Evolutionary conservation across 2,329 filamentous ascomycete species (phyloP), one percentile per base, ranked within the genome.

Genomic region (Claviceps cyperi): DNA sequence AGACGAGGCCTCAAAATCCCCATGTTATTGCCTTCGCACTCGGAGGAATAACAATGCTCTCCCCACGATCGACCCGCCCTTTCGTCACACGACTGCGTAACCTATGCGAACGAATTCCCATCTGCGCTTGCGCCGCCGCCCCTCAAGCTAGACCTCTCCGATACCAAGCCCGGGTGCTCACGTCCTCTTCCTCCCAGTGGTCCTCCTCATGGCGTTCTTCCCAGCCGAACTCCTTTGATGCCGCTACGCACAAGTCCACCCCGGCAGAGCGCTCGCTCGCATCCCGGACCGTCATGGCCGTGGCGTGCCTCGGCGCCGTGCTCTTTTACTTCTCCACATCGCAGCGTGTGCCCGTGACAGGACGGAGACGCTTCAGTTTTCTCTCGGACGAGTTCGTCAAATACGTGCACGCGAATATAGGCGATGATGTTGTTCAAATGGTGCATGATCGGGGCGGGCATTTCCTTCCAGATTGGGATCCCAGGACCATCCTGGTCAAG

Each of bases 341-440:
- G 41, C 82, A 91, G 63, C 76, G 75, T 35, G 84, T 90, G 14
- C 84, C 85, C 2, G 75, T 88, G 6, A 84, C 80, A 5, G 82
- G 83, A 0, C 77, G 86, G 8, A 72, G 72, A 58, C 76, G 86
- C 37, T 91, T 91, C 74, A 90, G 89, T 63, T 69, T 71, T 21
- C 63, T 71, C 5, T 80, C 86, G 49, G 71, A 75, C 46, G 63
- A 72, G 50, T 70, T 80, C 59, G 80, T 81, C 58, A 66, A 74
- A 53, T 66, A 74, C 50, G 52, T 58, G 19, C 56, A 64, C 43
- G 50, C 55, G 24, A 53, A 56, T 17, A 59, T 56, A 2, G 60
- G 58, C 13, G 57, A 60, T 28, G 52, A 52, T 4, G 70, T 86
- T 14, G 69, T 84, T 54, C 68, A 68, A 55, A 69, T 78, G 52